A percentile compares a stretch with the other conserved stretches of the same genome.
Evolutionary conservation across 371 early-diverging fungal genomes (phyloP).

Genomic region (Basidiobolus meristosporus): DNA sequence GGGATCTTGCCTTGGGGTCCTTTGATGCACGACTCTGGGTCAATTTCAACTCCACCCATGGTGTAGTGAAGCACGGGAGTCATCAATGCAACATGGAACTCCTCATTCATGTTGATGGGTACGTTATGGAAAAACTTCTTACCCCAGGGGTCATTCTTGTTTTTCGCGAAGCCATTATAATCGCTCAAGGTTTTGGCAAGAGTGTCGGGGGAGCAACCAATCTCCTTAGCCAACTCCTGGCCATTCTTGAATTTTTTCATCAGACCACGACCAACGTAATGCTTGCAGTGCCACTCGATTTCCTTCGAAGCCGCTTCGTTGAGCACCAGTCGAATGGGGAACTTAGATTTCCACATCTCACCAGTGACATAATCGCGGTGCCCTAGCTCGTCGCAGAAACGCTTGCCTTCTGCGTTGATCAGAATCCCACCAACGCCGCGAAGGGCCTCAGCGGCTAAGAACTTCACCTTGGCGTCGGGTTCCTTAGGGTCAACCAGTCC

Average conservation of each 20-base stretch:
- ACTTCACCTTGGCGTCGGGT: constrained; percentile 71
- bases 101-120: constrained; percentile 47
- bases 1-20: constrained; percentile 24
- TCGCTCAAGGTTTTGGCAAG: constrained; percentile 59
- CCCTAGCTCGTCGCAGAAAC: constrained; percentile 86
- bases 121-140: constrained; percentile 78
- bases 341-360: constrained; percentile 65
- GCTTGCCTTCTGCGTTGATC: constrained; percentile 60
- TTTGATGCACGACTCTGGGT: constrained; percentile 55
- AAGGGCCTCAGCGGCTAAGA: constrained; percentile 89
- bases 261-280: constrained; percentile 79
- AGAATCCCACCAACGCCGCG: constrained; percentile 90
- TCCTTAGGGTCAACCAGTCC: constrained; percentile 84
- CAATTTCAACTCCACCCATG: constrained; percentile 92
- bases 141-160: constrained; percentile 66
- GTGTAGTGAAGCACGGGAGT: constrained; percentile 90
- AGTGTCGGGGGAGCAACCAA: constrained; percentile 42
- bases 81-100: constrained; percentile 73
- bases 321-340: constrained; percentile 74
- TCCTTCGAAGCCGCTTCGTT: constrained; percentile 74
- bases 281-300: constrained; percentile 89
- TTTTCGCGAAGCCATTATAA: constrained; percentile 61
- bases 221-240: constrained; percentile 61
- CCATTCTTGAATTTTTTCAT: constrained; percentile 61
- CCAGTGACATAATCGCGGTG: constrained; percentile 75